Conservation (phyloP, 2,329 filamentous ascomycete species). For the Aspergillus floridensis region DNA sequence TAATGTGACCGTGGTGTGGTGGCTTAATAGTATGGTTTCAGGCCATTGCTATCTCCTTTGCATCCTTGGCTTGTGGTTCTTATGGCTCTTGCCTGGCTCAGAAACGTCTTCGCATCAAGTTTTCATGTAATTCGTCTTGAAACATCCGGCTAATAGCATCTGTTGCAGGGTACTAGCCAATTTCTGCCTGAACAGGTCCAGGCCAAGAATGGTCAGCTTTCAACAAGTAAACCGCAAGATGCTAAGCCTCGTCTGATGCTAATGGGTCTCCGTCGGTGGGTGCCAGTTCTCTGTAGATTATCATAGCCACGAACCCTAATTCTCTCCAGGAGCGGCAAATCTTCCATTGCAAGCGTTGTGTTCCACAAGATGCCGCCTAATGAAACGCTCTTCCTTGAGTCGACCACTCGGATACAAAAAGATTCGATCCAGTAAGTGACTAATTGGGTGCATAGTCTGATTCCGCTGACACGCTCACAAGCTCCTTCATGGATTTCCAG, state of each 20-base stretch:
- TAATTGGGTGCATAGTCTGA: too few species aligned
- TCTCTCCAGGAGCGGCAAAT: constrained; percentile 80
- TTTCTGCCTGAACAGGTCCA: constrained; percentile 21
- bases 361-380: constrained; percentile 96
- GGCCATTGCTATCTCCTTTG: not conserved
- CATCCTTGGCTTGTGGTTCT: not conserved
- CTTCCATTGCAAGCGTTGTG: constrained; percentile 97
- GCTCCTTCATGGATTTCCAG: constrained; percentile 98
- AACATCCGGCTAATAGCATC: constrained; percentile 13
- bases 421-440: constrained; percentile 83
- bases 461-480: constrained; percentile 37
- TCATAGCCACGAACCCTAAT: constrained; percentile 15
- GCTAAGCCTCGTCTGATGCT: constrained; percentile 80
- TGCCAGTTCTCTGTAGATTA: constrained; percentile 1
- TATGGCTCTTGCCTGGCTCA: not conserved
- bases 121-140: not conserved
- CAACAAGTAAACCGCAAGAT: constrained; percentile 50
- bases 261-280: constrained; percentile 92
- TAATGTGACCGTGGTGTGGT: too few species aligned
- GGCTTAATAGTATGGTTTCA: too few species aligned
- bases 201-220: constrained; percentile 27
- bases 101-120: not conserved
- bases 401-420: constrained; percentile 89
- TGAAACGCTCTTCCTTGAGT: constrained; percentile 93
- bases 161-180: constrained; percentile 34